These are phyloP conservation scores for Tulasnella sp. DNA, from an alignment of 768 basidiomycete species.

Conservation along the genomic window DNA sequence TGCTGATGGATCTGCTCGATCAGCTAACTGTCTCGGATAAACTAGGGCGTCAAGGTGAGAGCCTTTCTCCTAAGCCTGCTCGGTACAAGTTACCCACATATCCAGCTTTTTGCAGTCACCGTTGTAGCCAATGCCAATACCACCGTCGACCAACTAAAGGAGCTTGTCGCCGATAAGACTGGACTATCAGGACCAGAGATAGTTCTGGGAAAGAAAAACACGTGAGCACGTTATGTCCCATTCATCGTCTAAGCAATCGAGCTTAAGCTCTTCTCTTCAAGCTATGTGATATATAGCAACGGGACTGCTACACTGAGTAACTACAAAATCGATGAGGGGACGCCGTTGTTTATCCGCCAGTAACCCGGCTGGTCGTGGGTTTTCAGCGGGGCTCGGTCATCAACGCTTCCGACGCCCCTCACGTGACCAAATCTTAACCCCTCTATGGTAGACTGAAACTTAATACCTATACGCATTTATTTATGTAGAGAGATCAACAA, in stretches of 20 bases:
- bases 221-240: neutral
- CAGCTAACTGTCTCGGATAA: neutral
- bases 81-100: neutral
- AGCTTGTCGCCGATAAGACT: neutral
- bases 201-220: neutral
- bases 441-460: too few species aligned
- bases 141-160: neutral
- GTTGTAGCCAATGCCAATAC: neutral
- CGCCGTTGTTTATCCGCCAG: too few species aligned
- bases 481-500: too few species aligned
- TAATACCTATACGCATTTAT: too few species aligned
- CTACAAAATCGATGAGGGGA: too few species aligned
- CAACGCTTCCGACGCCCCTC: too few species aligned
- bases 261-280: neutral
- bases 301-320: too few species aligned
- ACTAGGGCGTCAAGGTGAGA: neutral
- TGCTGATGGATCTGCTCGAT: neutral
- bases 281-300: too few species aligned
- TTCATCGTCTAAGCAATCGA: neutral
- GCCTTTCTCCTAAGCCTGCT: neutral
- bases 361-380: too few species aligned
- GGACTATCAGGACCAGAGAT: neutral
- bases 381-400: too few species aligned
- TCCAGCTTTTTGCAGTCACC: neutral
- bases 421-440: too few species aligned